Evolutionary conservation across 1,139 yeast genomes (phyloP).

Genomic region (Hemisphaericaspora xylofermentans): DNA sequence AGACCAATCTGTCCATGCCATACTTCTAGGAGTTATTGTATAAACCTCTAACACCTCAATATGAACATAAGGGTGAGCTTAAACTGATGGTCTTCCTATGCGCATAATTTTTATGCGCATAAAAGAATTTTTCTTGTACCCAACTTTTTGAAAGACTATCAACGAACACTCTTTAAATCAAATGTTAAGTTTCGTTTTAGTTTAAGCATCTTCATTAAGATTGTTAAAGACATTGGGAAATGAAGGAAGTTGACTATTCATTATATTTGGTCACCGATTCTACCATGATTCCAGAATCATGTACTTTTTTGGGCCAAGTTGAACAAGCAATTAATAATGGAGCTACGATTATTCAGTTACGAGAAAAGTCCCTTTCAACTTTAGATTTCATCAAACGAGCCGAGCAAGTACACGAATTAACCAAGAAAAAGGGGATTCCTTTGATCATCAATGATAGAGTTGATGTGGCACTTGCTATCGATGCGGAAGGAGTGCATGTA

Average conservation of each 20-base stretch:
- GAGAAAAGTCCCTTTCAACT: slow-evolving; percentile 78
- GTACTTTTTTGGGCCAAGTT: slow-evolving; percentile 61
- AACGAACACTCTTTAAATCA: too few species aligned
- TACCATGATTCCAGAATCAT: slow-evolving; percentile 65
- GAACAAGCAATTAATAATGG: slow-evolving; percentile 66
- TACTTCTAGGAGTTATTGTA: too few species aligned
- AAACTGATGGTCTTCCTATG: too few species aligned
- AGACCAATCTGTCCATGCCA: too few species aligned
- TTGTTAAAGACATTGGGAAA: too few species aligned
- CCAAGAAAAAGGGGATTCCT: slow-evolving; percentile 63
- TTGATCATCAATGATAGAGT: slow-evolving; percentile 83
- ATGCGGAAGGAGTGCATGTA: slow-evolving; percentile 90
- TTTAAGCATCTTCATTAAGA: too few species aligned
- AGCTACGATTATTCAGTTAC: slow-evolving; percentile 75
- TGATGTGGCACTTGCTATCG: slow-evolving; percentile 87
- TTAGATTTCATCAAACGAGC: slow-evolving; percentile 68
- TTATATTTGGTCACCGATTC: slow-evolving; percentile 83
- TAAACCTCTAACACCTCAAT: too few species aligned
- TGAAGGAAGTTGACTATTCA: slow-evolving; percentile 47
- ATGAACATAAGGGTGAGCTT: too few species aligned
- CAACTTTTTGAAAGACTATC: too few species aligned
- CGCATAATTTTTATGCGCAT: too few species aligned
- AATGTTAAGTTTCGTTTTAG: too few species aligned
- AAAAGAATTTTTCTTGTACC: too few species aligned
- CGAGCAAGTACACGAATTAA: slow-evolving; percentile 55